Evolutionary conservation across 179 eudicot species (phyloP).

Genomic region (Camellia oleifera): DNA sequence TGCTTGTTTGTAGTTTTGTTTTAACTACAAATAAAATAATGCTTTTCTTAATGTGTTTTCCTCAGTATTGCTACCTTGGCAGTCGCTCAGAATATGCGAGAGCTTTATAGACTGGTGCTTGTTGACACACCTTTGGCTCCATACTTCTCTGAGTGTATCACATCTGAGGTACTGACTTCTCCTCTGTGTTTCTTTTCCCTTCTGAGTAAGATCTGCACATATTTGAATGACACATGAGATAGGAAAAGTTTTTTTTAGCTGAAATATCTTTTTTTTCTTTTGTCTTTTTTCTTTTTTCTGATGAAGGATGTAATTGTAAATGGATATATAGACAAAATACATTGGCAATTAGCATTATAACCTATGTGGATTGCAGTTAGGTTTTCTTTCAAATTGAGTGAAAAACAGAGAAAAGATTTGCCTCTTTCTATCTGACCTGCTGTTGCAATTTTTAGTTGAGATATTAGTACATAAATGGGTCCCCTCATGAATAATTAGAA

Average conservation of each 20-base stretch:
- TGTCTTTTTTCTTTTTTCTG: background rate
- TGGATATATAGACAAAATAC: background rate
- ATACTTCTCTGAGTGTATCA: constrained; percentile 95
- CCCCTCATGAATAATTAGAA: background rate
- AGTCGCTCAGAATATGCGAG: constrained; percentile 98
- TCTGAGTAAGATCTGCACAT: background rate
- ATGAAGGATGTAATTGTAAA: background rate
- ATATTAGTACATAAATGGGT: background rate
- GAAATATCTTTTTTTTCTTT: too few species aligned
- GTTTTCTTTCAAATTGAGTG: background rate
- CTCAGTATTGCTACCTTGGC: constrained; percentile 93
- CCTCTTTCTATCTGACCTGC: background rate
- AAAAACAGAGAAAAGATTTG: background rate
- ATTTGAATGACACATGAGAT: background rate
- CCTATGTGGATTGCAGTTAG: too few species aligned
- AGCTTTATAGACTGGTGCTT: constrained; percentile 90
- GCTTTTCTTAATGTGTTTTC: constrained; percentile 19
- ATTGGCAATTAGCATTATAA: background rate
- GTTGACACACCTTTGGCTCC: constrained; percentile 99
- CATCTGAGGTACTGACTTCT: constrained; percentile 76
- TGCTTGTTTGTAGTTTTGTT: background rate
- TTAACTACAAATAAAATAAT: background rate
- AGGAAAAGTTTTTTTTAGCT: background rate
- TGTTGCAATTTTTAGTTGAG: background rate
- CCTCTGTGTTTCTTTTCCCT: background rate